These are phyloP conservation scores for Hydrangea macrophylla DNA, from an alignment of 148 eudicot species.

Conservation along the genomic window DNA sequence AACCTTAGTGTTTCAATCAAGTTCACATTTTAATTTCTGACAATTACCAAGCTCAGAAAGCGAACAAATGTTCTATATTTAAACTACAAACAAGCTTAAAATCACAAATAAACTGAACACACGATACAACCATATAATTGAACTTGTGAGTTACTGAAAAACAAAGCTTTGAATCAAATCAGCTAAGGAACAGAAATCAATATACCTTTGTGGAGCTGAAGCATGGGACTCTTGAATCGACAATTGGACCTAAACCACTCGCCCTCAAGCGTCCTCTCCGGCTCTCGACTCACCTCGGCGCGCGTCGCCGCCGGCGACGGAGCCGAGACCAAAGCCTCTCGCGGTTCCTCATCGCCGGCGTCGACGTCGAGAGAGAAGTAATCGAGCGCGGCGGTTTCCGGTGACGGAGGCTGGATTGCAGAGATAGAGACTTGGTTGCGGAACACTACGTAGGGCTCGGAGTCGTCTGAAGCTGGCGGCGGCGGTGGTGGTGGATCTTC, in stretches of 20 bases:
- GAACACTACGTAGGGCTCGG: conserved; percentile 51
- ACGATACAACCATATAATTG: background rate
- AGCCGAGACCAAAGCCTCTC: conserved; percentile 9
- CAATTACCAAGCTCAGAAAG: background rate
- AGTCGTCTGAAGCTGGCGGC: conserved; percentile 20
- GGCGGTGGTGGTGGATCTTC: conserved; percentile 17
- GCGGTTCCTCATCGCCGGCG: conserved; percentile 21
- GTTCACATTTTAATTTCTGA: background rate
- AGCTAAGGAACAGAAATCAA: background rate
- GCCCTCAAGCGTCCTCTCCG: conserved; percentile 57
- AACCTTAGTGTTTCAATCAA: background rate
- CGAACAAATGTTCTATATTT: background rate
- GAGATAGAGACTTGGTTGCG: conserved; percentile 61
- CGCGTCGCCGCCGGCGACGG: conserved; percentile 13
- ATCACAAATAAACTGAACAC: background rate
- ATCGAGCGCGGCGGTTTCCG: conserved; percentile 41
- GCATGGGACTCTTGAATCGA: conserved; percentile 86
- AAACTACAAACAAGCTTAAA: background rate
- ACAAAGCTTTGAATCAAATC: background rate
- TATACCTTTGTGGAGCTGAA: conserved; percentile 92
- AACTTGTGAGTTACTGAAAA: background rate
- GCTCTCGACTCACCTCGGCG: conserved; percentile 19
- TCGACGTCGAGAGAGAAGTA: conserved; percentile 67
- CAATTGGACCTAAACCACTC: conserved; percentile 81
- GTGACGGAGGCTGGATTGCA: conserved; percentile 13